phyloP scores from a whole-genome alignment of 768 basidiomycete genomes.

The Termitomyces sp. region DNA sequence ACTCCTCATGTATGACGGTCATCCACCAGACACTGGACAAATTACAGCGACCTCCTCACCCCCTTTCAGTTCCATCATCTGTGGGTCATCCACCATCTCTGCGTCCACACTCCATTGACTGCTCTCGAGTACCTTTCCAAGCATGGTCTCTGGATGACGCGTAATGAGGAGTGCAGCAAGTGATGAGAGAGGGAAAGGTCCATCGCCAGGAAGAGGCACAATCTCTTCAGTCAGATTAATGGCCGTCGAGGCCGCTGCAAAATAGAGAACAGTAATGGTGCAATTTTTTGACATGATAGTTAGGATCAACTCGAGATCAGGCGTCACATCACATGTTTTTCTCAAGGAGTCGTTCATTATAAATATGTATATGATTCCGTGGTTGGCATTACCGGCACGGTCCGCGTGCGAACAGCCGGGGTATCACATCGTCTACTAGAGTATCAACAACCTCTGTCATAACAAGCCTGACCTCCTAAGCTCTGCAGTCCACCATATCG shows the following conservation, averaged over 20 bases:
- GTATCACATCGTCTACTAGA: neutral
- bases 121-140: slow-evolving; percentile 51
- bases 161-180: slow-evolving; percentile 49
- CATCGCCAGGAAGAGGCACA: slow-evolving; percentile 41
- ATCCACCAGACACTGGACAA: slow-evolving; percentile 81
- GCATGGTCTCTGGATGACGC: slow-evolving; percentile 45
- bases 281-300: slow-evolving; percentile 20
- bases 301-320: neutral
- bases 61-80: slow-evolving; percentile 46
- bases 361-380: too few relatives aligned
- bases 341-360: too few relatives aligned
- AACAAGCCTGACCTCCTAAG: slow-evolving; percentile 32
- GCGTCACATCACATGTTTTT: neutral
- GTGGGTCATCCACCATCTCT: slow-evolving; percentile 69
- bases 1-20: neutral
- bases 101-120: slow-evolving; percentile 80
- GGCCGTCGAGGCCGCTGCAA: slow-evolving; percentile 66
- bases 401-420: too few relatives aligned
- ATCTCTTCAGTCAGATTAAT: slow-evolving; percentile 54
- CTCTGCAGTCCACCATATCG: slow-evolving; percentile 91
- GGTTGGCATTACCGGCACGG: too few relatives aligned
- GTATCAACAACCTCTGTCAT: neutral
- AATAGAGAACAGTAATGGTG: slow-evolving; percentile 48
- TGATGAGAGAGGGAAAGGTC: slow-evolving; percentile 44
- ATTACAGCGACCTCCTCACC: slow-evolving; percentile 82